Conservation (phyloP, 108 stramenopile genomes). For the Ochromonas danica region DNA sequence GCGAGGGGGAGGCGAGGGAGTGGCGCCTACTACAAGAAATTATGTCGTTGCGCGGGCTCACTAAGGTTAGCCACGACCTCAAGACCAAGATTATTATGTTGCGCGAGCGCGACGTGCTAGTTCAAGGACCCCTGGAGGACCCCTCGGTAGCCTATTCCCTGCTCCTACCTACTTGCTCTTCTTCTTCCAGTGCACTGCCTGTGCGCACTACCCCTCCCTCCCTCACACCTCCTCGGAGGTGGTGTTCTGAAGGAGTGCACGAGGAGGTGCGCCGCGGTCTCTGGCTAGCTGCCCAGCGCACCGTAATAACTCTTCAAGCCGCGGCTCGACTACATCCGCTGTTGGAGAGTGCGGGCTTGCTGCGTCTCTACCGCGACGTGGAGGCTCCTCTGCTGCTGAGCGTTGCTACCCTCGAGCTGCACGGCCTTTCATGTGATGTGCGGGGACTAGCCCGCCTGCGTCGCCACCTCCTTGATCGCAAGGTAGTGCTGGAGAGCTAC, state of each 20-base stretch:
- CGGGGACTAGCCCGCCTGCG: background rate
- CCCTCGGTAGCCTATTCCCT: background rate
- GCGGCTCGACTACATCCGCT: background rate
- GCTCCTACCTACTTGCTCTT: too few species aligned
- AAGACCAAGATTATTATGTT: background rate
- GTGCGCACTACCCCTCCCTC: background rate
- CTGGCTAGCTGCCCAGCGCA: background rate
- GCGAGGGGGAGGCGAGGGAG: background rate
- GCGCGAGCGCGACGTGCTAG: constrained; percentile 29
- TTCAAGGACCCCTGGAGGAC: background rate
- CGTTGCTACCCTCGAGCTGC: background rate
- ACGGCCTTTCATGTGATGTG: background rate
- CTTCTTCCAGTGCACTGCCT: too few species aligned
- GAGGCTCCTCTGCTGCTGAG: background rate
- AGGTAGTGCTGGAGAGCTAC: background rate
- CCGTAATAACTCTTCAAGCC: background rate
- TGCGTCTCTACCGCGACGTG: background rate
- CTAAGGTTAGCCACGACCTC: background rate
- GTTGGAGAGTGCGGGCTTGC: background rate
- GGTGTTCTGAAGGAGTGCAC: background rate
- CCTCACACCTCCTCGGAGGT: background rate
- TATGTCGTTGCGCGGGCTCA: background rate
- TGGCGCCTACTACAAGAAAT: background rate
- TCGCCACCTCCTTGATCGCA: background rate
- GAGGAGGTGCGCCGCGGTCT: background rate